Percentiles rank a stretch among this genome's conserved stretches.
phyloP scores from a whole-genome alignment of 805 yeast genomes.

The Wickerhamiella dianesei region DNA sequence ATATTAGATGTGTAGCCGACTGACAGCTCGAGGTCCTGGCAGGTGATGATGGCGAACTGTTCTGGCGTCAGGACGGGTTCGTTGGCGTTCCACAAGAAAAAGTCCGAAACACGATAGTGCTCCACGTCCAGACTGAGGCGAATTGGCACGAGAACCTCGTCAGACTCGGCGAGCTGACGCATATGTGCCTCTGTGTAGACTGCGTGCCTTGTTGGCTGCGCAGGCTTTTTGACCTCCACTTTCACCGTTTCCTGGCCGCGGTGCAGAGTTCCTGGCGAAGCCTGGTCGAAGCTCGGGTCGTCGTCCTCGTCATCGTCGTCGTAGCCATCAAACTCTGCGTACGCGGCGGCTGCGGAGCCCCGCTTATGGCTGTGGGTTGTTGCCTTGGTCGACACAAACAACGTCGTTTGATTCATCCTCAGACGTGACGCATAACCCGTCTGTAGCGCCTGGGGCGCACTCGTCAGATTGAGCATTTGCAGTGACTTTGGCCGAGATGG shows the following conservation, averaged over 20 bases:
- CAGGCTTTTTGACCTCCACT: constrained; percentile 27
- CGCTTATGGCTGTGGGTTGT: constrained; percentile 54
- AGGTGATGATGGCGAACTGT: constrained; percentile 57
- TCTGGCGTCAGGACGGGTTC: constrained; percentile 59
- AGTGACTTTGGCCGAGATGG: too few relatives aligned
- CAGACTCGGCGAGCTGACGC: constrained; percentile 30
- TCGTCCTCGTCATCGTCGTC: constrained; percentile 35
- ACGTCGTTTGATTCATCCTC: constrained; percentile 57
- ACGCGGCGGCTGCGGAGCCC: constrained; percentile 43
- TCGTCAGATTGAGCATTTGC: background rate
- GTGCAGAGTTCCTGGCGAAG: constrained; percentile 9
- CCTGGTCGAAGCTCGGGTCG: constrained; percentile 17
- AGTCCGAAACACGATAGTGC: constrained; percentile 42
- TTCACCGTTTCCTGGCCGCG: constrained; percentile 10
- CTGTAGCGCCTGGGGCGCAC: constrained; percentile 60
- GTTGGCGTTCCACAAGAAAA: constrained; percentile 60
- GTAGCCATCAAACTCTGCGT: constrained; percentile 67
- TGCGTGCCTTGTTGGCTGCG: constrained; percentile 29
- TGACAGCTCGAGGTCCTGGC: constrained; percentile 75
- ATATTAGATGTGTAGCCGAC: constrained; percentile 46
- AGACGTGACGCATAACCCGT: constrained; percentile 64
- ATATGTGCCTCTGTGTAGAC: constrained; percentile 27
- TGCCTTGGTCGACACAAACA: constrained; percentile 59
- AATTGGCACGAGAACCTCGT: constrained; percentile 47
- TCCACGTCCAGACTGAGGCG: constrained; percentile 48